Conservation (phyloP, 2,329 filamentous ascomycete genomes). For the Neofusicoccum kwambonambiense region DNA sequence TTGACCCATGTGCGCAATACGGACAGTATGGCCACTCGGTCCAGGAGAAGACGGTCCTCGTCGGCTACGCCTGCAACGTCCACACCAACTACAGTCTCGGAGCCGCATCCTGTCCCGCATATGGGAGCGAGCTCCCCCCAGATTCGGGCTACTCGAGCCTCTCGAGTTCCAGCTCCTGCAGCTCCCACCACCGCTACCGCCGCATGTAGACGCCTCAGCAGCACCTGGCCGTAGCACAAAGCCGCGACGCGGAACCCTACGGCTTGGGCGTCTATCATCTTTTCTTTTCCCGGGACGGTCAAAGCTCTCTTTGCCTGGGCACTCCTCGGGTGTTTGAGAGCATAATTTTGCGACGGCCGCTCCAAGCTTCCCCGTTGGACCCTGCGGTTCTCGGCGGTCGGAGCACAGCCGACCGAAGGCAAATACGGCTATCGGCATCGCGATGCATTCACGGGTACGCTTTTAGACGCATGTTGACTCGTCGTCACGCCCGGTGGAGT, state of each 20-base stretch:
- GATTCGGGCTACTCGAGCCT: constrained; percentile 7
- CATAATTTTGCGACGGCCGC: neutral
- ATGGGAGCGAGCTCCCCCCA: neutral
- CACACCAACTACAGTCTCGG: constrained; percentile 43
- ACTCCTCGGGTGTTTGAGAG: neutral
- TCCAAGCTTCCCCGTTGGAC: neutral
- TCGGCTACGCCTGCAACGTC: constrained; percentile 73
- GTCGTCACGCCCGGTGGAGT: neutral
- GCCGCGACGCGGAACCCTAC: neutral
- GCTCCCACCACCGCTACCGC: constrained; percentile 9
- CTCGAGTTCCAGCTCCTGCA: neutral
- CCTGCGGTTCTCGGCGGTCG: neutral
- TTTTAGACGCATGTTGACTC: neutral
- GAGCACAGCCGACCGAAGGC: neutral
- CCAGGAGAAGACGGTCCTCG: constrained; percentile 73
- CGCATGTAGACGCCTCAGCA: neutral
- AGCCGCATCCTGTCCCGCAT: neutral
- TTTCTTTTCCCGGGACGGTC: neutral
- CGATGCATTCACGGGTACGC: neutral
- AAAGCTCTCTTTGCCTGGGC: neutral
- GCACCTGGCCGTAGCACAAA: neutral
- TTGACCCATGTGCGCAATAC: constrained; percentile 78
- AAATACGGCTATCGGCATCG: neutral
- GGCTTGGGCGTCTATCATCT: neutral
- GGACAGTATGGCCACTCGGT: constrained; percentile 70